Evolutionary conservation across 192 early-diverging fungal genomes (phyloP), one percentile per base, ranked within the genome.

Genomic region (Umbelopsis ramanniana): DNA sequence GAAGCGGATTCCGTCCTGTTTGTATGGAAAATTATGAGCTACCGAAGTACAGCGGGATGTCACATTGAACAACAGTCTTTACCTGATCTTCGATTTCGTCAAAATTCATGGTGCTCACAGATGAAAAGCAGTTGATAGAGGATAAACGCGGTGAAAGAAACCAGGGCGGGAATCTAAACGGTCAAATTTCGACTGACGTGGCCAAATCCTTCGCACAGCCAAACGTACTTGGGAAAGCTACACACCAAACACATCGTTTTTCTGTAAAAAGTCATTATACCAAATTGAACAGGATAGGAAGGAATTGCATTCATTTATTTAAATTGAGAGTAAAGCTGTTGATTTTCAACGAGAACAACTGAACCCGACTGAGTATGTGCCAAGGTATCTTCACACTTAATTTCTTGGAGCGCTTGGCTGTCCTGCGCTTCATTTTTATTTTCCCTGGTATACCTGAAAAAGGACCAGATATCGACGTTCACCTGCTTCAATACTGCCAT

Each of bases 31-130:
- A 24, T 23, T n/a, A 11, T 7, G 19, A 50, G 6, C 24, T 60
- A 14, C 12, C 3, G 21, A 38, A 55, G n/a, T 12, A 23, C 19
- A 17, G 9, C 5, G 17, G 23, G 29, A 43, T 43, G 40, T 43
- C 40, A 43, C 8, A 43, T 43, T 11, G 40, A 12, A 43, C 17
- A 38, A 7, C 22, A 40, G 4, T 52, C 14, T 0, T 67, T 72
- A 79, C 77, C 55, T 89, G 88, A 79, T 99, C 97, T 89, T 99
- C 90, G 52, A 95, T 90, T 53, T 90, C 89, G 68, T 94, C 91
- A 82, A 94, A 94, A 76, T 92, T 89, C 92, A 94, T 94, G 33
- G 8, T 83, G 23, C 23, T 54, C 50, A 70, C 69, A 70, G 69
- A 63, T 63, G 57, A 63, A 63, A 29, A 63, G 33, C 33, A 37